These are phyloP conservation scores for Scheffersomyces cryptocercus DNA, from an alignment of 1,139 yeast species.

Conservation along the genomic window DNA sequence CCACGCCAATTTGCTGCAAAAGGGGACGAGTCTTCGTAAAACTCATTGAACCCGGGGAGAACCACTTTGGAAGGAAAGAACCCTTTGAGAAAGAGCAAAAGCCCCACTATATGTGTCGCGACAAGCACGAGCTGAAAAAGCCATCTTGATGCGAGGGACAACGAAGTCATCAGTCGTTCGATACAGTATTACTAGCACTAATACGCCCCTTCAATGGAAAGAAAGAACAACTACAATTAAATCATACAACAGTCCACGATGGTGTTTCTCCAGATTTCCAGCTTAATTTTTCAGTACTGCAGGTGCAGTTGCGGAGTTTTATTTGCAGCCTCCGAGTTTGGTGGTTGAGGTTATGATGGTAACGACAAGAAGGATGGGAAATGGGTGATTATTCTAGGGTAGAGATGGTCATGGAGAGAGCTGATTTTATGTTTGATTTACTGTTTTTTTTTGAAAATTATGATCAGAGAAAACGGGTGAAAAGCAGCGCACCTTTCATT, in stretches of 20 bases:
- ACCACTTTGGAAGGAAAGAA: slow-evolving; percentile 87
- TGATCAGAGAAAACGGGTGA: no score
- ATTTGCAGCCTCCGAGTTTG: no score
- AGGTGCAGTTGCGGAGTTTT: background rate
- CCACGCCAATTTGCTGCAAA: slow-evolving; percentile 12
- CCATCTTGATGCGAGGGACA: background rate
- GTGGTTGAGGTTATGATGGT: no score
- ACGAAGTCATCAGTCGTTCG: background rate
- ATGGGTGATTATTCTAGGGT: no score
- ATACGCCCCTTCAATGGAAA: no score
- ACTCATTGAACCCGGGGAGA: slow-evolving; percentile 53
- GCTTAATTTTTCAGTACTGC: background rate
- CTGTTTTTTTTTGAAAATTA: no score
- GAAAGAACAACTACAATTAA: background rate
- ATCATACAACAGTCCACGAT: background rate
- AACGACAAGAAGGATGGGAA: no score
- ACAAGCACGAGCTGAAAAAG: background rate
- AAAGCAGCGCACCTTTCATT: no score
- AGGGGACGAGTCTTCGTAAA: slow-evolving; percentile 23
- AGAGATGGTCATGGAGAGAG: no score
- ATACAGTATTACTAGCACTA: background rate
- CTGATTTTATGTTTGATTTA: no score
- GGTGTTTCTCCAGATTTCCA: background rate
- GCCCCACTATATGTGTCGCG: slow-evolving; percentile 44
- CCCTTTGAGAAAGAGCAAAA: slow-evolving; percentile 69